Evolutionary conservation across 768 basidiomycete species (phyloP).

Genomic region (Podaxis sp.): DNA sequence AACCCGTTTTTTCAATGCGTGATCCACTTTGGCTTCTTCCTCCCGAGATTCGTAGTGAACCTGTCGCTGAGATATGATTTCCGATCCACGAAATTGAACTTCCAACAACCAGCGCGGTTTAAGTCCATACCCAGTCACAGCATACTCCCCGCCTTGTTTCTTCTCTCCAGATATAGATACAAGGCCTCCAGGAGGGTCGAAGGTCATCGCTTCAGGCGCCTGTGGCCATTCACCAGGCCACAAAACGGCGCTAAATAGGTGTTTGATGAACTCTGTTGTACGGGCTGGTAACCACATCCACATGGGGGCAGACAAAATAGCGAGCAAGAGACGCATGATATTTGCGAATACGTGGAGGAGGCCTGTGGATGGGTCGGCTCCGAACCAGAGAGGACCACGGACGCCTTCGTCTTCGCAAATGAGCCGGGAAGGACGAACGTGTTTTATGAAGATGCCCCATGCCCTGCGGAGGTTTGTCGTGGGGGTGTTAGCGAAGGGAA

Average conservation of each 20-base stretch:
- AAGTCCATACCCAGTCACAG: neutral
- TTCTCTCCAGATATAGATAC: neutral
- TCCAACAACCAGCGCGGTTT: conserved; percentile 2
- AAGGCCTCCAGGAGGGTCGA: neutral
- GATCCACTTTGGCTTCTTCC: neutral
- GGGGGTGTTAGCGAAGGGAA: neutral
- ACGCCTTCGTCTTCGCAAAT: conserved; percentile 9
- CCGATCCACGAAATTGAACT: neutral
- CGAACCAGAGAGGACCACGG: conserved; percentile 6
- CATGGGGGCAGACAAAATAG: neutral
- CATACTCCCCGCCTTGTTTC: neutral
- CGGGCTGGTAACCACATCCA: neutral
- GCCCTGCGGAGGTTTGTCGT: neutral
- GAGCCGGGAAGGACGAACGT: neutral
- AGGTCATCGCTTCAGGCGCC: neutral
- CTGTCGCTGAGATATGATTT: neutral
- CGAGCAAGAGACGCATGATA: neutral
- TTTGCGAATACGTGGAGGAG: conserved; percentile 5
- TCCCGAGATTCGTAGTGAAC: neutral
- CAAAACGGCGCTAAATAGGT: neutral
- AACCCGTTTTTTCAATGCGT: neutral
- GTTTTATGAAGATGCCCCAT: neutral
- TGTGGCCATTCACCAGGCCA: neutral
- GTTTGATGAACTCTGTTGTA: neutral
- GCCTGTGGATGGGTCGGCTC: neutral